These are phyloP conservation scores for Aspergillus piperis DNA, from an alignment of 2,329 filamentous ascomycete genomes.

Conservation along the genomic window DNA sequence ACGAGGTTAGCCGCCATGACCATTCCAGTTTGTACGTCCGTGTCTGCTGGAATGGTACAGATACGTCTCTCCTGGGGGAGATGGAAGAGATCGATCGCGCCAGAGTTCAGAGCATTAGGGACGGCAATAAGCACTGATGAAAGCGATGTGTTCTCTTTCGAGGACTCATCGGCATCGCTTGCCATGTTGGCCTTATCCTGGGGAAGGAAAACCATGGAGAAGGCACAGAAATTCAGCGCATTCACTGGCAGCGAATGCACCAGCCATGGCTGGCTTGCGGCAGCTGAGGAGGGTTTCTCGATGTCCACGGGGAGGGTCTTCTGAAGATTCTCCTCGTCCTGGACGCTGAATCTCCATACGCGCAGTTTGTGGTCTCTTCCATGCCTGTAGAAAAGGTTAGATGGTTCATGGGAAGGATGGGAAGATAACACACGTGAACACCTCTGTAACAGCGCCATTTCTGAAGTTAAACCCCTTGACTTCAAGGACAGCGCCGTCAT, in stretches of 20 bases:
- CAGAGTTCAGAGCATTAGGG: constrained; percentile 73
- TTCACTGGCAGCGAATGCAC: constrained; percentile 82
- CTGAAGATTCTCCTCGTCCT: constrained; percentile 59
- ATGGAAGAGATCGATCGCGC: constrained; percentile 80
- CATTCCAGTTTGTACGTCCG: constrained; percentile 63
- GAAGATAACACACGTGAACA: constrained; percentile 72
- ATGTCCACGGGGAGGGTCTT: constrained; percentile 70
- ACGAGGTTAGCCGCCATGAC: constrained; percentile 77
- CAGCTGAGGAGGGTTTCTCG: constrained; percentile 29
- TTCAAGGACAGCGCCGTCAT: constrained; percentile 74
- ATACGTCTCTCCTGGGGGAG: constrained; percentile 73
- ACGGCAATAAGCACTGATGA: constrained; percentile 68
- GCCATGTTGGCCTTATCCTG: background rate
- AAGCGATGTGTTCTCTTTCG: background rate
- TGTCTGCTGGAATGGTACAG: constrained; percentile 56
- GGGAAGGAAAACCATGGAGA: constrained; percentile 31
- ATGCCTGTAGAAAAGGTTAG: constrained; percentile 60
- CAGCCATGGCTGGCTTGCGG: constrained; percentile 69
- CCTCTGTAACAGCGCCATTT: constrained; percentile 51
- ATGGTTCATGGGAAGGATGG: no score
- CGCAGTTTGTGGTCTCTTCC: constrained; percentile 84
- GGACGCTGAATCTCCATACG: constrained; percentile 77
- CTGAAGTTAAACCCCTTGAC: constrained; percentile 72
- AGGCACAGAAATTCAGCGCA: constrained; percentile 89
- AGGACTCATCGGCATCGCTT: background rate